Percentiles rank a stretch among this genome's conserved stretches.
These are phyloP conservation scores for Somion occarium DNA, from an alignment of 1,284 basidiomycete species.

Conservation along the genomic window DNA sequence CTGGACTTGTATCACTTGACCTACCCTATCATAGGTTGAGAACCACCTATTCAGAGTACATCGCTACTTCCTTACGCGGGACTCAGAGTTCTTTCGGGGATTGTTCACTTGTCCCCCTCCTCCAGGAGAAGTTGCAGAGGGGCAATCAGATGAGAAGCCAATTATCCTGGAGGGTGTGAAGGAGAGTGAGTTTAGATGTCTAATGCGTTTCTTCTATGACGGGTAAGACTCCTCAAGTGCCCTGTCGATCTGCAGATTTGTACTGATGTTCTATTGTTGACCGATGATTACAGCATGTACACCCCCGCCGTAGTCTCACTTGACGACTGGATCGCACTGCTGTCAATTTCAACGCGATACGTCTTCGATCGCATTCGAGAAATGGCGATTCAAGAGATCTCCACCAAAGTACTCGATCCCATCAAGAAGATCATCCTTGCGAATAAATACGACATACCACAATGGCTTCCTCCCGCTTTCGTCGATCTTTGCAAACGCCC, in stretches of 20 bases:
- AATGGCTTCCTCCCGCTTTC: conserved; percentile 1
- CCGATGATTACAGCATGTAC: conserved; percentile 23
- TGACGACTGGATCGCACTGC: background rate
- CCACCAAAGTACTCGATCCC: background rate
- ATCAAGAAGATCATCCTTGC: conserved; percentile 4
- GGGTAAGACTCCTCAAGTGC: conserved; percentile 6
- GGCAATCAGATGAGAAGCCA: conserved; percentile 8
- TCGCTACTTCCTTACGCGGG: conserved; percentile 27
- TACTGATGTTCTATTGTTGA: background rate
- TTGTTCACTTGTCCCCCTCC: conserved; percentile 19
- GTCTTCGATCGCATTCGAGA: background rate
- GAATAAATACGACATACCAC: background rate
- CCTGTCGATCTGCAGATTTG: background rate
- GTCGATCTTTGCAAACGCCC: background rate
- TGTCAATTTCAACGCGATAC: background rate
- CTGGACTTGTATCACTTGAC: too few species aligned
- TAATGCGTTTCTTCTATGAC: conserved; percentile 14
- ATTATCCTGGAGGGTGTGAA: conserved; percentile 12
- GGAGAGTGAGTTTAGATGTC: conserved; percentile 8
- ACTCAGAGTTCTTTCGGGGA: conserved; percentile 29
- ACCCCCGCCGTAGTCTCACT: conserved; percentile 10
- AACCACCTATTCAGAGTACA: conserved; percentile 27
- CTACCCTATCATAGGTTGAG: conserved; percentile 21
- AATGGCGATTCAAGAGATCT: conserved; percentile 5
- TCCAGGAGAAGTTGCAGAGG: conserved; percentile 8